Conservation (phyloP, 768 basidiomycete species). For the Hericium alpestre region DNA sequence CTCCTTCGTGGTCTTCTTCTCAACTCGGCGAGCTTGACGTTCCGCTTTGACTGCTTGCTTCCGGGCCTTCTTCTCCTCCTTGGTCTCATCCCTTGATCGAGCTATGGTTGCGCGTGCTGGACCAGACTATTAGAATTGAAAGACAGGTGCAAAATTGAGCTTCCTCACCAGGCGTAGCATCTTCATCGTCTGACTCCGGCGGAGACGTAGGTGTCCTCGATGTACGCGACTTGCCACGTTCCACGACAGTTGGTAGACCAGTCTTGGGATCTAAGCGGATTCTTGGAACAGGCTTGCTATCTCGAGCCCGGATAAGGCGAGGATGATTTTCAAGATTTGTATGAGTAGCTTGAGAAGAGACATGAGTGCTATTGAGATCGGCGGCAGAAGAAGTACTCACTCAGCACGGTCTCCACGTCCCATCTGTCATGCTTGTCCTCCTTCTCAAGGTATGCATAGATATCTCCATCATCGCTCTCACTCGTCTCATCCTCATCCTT, state of each 20-base stretch:
- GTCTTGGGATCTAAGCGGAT: constrained; percentile 69
- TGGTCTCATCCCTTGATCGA: constrained; percentile 66
- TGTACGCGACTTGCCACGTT: constrained; percentile 13
- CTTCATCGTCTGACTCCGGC: not conserved
- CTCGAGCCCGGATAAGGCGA: constrained; percentile 64
- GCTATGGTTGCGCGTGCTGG: constrained; percentile 41
- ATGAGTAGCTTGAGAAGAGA: constrained; percentile 60
- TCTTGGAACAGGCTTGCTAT: constrained; percentile 42
- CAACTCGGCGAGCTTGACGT: constrained; percentile 49
- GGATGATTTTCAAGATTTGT: constrained; percentile 98
- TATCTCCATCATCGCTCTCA: constrained; percentile 29
- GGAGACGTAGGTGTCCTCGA: not conserved
- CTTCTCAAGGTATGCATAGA: constrained; percentile 28
- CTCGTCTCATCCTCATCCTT: constrained; percentile 30
- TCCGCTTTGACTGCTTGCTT: constrained; percentile 62
- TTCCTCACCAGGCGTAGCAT: not conserved
- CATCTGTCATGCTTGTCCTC: constrained; percentile 67
- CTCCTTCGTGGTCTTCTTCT: constrained; percentile 60
- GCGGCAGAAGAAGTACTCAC: constrained; percentile 37
- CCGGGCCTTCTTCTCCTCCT: constrained; percentile 61
- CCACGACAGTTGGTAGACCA: constrained; percentile 49
- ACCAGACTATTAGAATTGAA: constrained; percentile 19
- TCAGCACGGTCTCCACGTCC: constrained; percentile 94
- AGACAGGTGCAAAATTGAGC: not conserved
- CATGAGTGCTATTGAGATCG: not conserved